A percentile compares a stretch with the other conserved stretches of the same genome.
These are phyloP conservation scores for Colletotrichum agaves DNA, from an alignment of 2,329 filamentous ascomycete genomes.

Conservation along the genomic window DNA sequence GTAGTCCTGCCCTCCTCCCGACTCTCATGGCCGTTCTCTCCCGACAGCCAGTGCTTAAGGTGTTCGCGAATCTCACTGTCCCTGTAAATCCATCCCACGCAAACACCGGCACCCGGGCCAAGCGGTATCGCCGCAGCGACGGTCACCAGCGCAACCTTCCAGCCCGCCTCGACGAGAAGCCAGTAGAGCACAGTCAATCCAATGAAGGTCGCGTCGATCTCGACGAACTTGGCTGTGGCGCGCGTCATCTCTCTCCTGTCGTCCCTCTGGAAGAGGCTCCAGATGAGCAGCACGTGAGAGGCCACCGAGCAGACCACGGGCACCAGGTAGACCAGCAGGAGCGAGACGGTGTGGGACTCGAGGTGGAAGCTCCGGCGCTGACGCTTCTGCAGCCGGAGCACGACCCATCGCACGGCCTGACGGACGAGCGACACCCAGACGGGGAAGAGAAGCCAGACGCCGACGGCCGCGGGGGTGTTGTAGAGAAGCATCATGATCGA, in stretches of 20 bases:
- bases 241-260: constrained; percentile 63
- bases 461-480: constrained; percentile 49
- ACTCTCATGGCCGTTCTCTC: not conserved
- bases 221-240: constrained; percentile 56
- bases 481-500: constrained; percentile 58
- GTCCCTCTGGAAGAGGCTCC: constrained; percentile 52
- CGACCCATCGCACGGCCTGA: constrained; percentile 46
- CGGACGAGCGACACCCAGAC: constrained; percentile 59
- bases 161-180: constrained; percentile 62
- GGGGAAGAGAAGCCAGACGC: constrained; percentile 64
- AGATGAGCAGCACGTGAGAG: constrained; percentile 56
- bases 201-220: constrained; percentile 58
- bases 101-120: constrained; percentile 53
- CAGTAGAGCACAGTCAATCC: constrained; percentile 62
- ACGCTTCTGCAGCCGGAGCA: constrained; percentile 37
- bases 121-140: constrained; percentile 45
- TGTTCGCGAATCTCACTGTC: constrained; percentile 48
- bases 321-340: constrained; percentile 56
- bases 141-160: constrained; percentile 50
- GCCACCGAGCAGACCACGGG: constrained; percentile 56
- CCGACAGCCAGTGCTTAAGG: constrained; percentile 31
- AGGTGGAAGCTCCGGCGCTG: constrained; percentile 52
- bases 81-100: constrained; percentile 52
- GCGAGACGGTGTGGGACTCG: constrained; percentile 52
- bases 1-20: constrained; percentile 17